These are phyloP conservation scores for Serendipita vermifera DNA, from an alignment of 768 basidiomycete species.

Conservation along the genomic window DNA sequence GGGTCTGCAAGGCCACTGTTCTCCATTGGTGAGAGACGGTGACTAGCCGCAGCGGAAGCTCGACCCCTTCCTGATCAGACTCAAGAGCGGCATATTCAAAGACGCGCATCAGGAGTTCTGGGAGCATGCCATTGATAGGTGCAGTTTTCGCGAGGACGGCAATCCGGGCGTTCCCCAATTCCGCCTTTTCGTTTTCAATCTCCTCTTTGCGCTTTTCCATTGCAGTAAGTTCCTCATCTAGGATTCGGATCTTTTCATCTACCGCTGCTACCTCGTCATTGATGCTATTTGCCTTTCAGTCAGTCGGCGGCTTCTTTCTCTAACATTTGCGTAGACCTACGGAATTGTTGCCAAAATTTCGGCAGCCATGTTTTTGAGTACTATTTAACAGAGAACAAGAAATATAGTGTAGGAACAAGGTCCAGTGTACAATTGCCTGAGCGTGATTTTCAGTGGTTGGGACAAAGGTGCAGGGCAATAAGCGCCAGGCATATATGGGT, in stretches of 20 bases:
- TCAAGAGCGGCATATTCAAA: slow-evolving; percentile 4
- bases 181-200: background rate
- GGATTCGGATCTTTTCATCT: background rate
- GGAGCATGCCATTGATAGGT: slow-evolving; percentile 9
- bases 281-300: background rate
- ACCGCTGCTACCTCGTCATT: background rate
- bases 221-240: slow-evolving; percentile 2
- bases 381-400: too few relatives aligned
- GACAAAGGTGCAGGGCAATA: too few relatives aligned
- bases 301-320: background rate
- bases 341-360: slow-evolving; percentile 4
- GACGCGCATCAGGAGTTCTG: slow-evolving; percentile 3
- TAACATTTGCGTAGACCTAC: background rate
- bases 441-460: too few relatives aligned
- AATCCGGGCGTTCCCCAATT: background rate
- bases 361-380: background rate
- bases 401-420: too few relatives aligned
- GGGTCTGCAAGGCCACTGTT: background rate
- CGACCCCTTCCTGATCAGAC: background rate
- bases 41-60: background rate
- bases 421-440: too few relatives aligned
- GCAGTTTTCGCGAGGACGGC: background rate
- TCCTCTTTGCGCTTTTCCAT: background rate
- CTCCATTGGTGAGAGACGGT: background rate
- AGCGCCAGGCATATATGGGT: too few relatives aligned